phyloP scores from a whole-genome alignment of 2,329 filamentous ascomycete genomes.

The Diaporthe batatas region DNA sequence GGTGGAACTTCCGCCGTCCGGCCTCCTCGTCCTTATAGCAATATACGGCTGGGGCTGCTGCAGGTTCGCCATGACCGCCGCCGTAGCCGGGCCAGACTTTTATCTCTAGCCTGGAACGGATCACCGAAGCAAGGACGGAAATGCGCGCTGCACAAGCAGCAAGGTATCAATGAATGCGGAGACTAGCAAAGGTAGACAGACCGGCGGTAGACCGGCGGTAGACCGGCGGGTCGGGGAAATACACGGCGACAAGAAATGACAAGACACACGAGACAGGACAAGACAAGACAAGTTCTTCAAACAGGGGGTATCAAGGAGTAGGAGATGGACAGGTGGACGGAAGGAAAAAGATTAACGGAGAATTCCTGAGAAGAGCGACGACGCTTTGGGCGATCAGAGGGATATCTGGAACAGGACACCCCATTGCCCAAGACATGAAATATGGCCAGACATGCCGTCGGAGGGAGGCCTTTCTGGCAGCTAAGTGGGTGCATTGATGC shows the following conservation, averaged over 20 bases:
- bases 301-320: slow-evolving; percentile 32
- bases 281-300: slow-evolving; percentile 5
- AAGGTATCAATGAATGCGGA: slow-evolving; percentile 38
- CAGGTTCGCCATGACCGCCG: slow-evolving; percentile 54
- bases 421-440: slow-evolving; percentile 9
- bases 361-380: neutral
- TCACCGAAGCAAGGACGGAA: slow-evolving; percentile 36
- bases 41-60: slow-evolving; percentile 60
- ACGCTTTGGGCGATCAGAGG: slow-evolving; percentile 12
- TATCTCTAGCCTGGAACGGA: slow-evolving; percentile 35
- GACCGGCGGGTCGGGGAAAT: slow-evolving; percentile 17
- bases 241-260: slow-evolving; percentile 22
- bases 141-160: slow-evolving; percentile 27
- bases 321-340: slow-evolving; percentile 13
- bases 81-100: slow-evolving; percentile 27
- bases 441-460: slow-evolving; percentile 8
- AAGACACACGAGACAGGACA: slow-evolving; percentile 19
- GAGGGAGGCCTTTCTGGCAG: neutral
- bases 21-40: slow-evolving; percentile 64
- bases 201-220: slow-evolving; percentile 9
- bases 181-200: slow-evolving; percentile 16
- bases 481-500: slow-evolving; percentile 17
- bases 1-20: slow-evolving; percentile 60
- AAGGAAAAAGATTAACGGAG: slow-evolving; percentile 16
- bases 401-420: neutral